Evolutionary conservation across 306 rosid genomes (phyloP).

Genomic region (Dryas octopetala): DNA sequence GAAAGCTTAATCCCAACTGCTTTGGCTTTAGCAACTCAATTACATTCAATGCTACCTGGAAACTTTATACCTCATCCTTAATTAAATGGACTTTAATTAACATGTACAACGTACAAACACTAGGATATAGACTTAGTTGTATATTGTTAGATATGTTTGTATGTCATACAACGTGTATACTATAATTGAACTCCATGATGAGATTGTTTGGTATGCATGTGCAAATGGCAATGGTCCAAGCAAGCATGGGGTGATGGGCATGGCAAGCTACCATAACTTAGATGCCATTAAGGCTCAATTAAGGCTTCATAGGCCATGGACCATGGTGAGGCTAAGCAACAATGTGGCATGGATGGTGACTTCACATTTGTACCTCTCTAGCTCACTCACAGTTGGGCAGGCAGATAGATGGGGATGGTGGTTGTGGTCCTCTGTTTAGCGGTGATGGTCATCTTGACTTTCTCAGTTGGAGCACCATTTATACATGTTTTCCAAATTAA

Average conservation of each 20-base stretch:
- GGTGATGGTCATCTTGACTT: neutral
- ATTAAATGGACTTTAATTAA: too few species aligned
- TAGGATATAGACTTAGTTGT: too few species aligned
- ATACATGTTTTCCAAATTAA: neutral
- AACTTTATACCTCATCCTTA: neutral
- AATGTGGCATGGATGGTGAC: neutral
- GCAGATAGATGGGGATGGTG: neutral
- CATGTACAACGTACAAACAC: too few species aligned
- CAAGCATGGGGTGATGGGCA: neutral
- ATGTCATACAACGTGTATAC: too few species aligned
- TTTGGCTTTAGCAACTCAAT: neutral
- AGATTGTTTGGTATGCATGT: constrained; percentile 1
- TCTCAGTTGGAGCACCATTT: constrained; percentile 1
- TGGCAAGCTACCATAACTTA: neutral
- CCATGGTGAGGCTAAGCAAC: constrained; percentile 2
- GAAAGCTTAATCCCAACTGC: neutral
- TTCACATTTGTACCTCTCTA: neutral
- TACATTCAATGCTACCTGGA: neutral
- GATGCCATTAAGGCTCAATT: constrained; percentile 6
- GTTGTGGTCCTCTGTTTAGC: constrained; percentile 5
- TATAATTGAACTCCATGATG: neutral
- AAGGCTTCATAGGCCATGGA: neutral
- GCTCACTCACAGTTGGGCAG: constrained; percentile 9
- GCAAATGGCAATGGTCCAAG: neutral
- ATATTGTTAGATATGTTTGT: too few species aligned